Percentiles rank a stretch among this genome's conserved stretches.
Conservation (phyloP, 352 stramenopile genomes). For the Phytophthora podocarpi region DNA sequence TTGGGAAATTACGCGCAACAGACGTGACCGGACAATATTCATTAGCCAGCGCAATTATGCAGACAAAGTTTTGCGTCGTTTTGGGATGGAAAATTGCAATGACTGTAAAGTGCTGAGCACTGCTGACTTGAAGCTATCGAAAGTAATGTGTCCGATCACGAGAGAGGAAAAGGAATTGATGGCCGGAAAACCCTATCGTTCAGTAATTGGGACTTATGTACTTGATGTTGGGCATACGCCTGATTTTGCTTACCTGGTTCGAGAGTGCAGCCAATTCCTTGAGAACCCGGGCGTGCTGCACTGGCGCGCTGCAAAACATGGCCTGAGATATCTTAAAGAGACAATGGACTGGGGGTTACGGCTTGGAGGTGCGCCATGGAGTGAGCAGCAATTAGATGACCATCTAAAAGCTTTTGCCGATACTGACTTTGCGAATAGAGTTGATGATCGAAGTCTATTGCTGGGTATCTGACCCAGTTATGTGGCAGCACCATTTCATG, state of each 20-base stretch:
- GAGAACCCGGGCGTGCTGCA: slow-evolving; percentile 12
- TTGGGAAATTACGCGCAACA: too few species aligned
- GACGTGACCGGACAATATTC: too few species aligned
- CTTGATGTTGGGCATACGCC: not conserved
- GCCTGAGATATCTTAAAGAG: slow-evolving; percentile 7
- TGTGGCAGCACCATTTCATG: slow-evolving; percentile 22
- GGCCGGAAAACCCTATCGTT: not conserved
- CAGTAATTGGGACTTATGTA: slow-evolving; percentile 5
- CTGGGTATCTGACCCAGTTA: slow-evolving; percentile 21
- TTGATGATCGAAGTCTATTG: slow-evolving; percentile 24
- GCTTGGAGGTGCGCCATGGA: not conserved
- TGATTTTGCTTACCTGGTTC: slow-evolving; percentile 5
- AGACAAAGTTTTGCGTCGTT: too few species aligned
- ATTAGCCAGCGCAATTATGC: too few species aligned
- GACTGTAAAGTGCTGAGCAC: too few species aligned
- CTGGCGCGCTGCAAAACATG: slow-evolving; percentile 10
- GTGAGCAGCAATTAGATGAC: not conserved
- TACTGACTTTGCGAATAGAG: slow-evolving; percentile 20
- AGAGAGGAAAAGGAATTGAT: slow-evolving; percentile 10
- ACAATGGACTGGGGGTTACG: slow-evolving; percentile 3
- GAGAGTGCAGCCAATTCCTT: slow-evolving; percentile 11
- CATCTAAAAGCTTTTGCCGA: slow-evolving; percentile 10
- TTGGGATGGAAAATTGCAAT: too few species aligned
- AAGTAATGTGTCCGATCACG: too few species aligned
- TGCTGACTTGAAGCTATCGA: too few species aligned